Evolutionary conservation across 495 filamentous ascomycete species (phyloP), one percentile per base, ranked within the genome.

Genomic region (Arthonia radiata): DNA sequence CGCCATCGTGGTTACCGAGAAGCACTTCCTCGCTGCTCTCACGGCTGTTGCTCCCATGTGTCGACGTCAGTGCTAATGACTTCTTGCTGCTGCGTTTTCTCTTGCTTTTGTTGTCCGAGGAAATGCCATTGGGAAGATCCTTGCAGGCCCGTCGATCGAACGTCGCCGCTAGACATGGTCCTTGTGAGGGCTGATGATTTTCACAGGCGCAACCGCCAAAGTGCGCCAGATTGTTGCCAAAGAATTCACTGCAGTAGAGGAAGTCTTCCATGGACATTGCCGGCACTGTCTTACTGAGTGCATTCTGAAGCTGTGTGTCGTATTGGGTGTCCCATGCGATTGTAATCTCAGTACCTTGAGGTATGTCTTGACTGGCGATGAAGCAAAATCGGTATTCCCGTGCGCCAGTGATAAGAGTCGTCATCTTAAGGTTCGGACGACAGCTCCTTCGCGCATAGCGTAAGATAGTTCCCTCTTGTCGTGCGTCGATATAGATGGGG

Each of bases 381-480:
- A 89, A 65, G 57, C 82, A 92, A 47, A 92, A 86, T 40, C 77
- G 73, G 49, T 77, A 89, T 39, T 80, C 68, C 0, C 61, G 59
- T 9, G 59, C 59, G 23, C 71, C 67, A 3, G 71, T 72, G 22
- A 93, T 61, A 34, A 73, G 71, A 0, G 79, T 82, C 31, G 77
- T 79, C 46, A 97, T 57, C 4, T 50, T 52, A 13, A 81, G 57
- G 39, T 93, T 97, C 2, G 86, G 75, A 26, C 57, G 64, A 46
- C 86, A 97, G 38, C 86, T 93, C 26, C 83, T 63, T 18, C 86
- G 64, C 12, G 80, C 63, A 42, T 80, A 93, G 16, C 86, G 72
- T 25, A 81, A 66, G 10, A 64, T 53, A 10, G 74, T 89, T 9
- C 83, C 86, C 52, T 82, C 76, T 32, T 57, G 59, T 16, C 86